Evolutionary conservation across 768 basidiomycete genomes (phyloP).

Genomic region (Albatrellus ellisii): DNA sequence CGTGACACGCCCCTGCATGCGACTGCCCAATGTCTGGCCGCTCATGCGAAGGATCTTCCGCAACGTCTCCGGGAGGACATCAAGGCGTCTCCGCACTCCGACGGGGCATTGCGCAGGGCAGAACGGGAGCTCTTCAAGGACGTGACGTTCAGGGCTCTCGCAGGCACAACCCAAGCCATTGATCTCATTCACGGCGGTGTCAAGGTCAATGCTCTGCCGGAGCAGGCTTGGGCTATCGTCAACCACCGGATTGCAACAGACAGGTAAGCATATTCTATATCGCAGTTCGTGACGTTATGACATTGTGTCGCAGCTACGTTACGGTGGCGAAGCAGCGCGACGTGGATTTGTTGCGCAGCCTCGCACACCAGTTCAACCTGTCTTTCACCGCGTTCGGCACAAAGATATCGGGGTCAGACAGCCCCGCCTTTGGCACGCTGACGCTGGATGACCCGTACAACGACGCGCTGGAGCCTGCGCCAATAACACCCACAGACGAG

Average conservation of each 20-base stretch:
- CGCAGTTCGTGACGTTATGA: not conserved
- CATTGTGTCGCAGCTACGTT: conserved; percentile 17
- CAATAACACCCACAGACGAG: conserved; percentile 25
- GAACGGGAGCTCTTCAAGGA: conserved; percentile 20
- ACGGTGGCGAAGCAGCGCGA: conserved; percentile 19
- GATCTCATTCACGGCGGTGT: conserved; percentile 30
- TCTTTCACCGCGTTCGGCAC: conserved; percentile 29
- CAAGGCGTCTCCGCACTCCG: conserved; percentile 16
- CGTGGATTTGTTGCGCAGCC: conserved; percentile 16
- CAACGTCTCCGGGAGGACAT: conserved; percentile 18
- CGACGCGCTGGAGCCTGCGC: conserved; percentile 26
- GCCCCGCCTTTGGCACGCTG: conserved; percentile 23
- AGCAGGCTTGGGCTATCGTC: conserved; percentile 23
- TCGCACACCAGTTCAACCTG: conserved; percentile 27
- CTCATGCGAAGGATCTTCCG: conserved; percentile 26
- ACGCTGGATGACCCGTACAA: conserved; percentile 25
- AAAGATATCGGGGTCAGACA: conserved; percentile 14
- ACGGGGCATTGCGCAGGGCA: conserved; percentile 22
- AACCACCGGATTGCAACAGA: conserved; percentile 24
- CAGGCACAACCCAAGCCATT: conserved; percentile 20
- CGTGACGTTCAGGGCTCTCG: conserved; percentile 17
- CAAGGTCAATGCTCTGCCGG: conserved; percentile 36
- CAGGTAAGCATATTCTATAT: conserved; percentile 9
- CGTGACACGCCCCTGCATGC: conserved; percentile 22
- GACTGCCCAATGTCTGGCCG: conserved; percentile 29